Evolutionary conservation across 106 monocot species (phyloP), one percentile per base, ranked within the genome.

Genomic region (Narthecium ossifragum): DNA sequence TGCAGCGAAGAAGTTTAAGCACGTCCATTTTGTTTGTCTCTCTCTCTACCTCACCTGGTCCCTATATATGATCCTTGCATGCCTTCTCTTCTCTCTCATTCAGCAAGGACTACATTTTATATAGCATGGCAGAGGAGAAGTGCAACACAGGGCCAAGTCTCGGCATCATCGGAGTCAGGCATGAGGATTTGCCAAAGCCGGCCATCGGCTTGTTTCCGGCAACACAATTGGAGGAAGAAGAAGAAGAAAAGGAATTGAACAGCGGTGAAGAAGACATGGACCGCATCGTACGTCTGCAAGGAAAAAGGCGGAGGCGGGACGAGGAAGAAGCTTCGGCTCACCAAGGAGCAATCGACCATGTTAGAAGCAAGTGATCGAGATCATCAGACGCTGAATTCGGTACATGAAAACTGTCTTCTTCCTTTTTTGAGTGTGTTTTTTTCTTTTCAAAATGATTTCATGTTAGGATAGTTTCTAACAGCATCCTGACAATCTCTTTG

Each of bases 311-410:
- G 36, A 6, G 41, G 0, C 14, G 33, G 32, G 26, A 22, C 56
- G 1, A 32, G 43, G 48, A 72, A 57, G 55, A 64, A 72, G 64
- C 64, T 72, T 0, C 22, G 76, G 49, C 73, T 88, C 6, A 75
- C 68, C 31, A 63, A 37, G 41, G 87, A 83, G 22, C 87, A 88
- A 41, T 72, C 79, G 1, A 10, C 54, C 14, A 8, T 83, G 31
- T 79, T 88, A 3, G 87, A 88, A 69, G 62, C n/a, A n/a, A n/a
- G n/a, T n/a, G n/a, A n/a, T n/a, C 22, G 75, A 26, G 25, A 51
- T 0, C 75, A 79, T 30, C 51, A 60, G 36, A 88, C 65, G 15
- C 75, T 88, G 26, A 63, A 61, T 52, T 66, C 59, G 34, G 80
- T 81, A 71, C n/a, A n/a, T n/a, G n/a, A n/a, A n/a, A n/a, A n/a